These are phyloP conservation scores for Exophiala sideris DNA, from an alignment of 2,329 filamentous ascomycete species.

Conservation along the genomic window DNA sequence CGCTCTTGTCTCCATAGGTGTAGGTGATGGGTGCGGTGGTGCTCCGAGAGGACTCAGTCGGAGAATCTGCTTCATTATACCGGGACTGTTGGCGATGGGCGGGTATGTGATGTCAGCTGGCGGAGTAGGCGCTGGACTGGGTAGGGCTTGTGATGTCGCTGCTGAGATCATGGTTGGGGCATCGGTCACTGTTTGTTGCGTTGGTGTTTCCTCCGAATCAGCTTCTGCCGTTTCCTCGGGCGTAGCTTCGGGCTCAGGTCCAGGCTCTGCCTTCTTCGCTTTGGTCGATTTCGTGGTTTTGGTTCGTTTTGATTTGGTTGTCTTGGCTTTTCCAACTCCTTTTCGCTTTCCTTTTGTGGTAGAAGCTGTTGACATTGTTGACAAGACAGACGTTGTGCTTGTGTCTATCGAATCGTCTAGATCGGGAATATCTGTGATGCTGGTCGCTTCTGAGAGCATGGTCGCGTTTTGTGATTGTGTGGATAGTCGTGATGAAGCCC, in stretches of 20 bases:
- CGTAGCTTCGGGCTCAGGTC: constrained; percentile 34
- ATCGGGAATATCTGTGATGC: constrained; percentile 34
- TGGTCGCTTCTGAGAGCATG: constrained; percentile 42
- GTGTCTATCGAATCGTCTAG: constrained; percentile 55
- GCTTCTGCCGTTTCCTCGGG: constrained; percentile 2
- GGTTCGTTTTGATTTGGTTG: constrained; percentile 35
- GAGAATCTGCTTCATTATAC: constrained; percentile 5
- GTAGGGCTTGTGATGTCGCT: constrained; percentile 32
- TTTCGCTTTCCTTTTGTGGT: constrained; percentile 47
- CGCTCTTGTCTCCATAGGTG: constrained; percentile 8
- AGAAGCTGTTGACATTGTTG: constrained; percentile 39
- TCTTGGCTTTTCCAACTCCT: constrained; percentile 36
- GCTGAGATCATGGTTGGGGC: constrained; percentile 37
- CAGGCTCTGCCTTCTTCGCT: constrained; percentile 28
- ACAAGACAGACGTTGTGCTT: constrained; percentile 49
- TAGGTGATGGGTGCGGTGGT: constrained; percentile 17
- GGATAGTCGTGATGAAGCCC: constrained; percentile 61
- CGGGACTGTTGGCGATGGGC: constrained; percentile 14
- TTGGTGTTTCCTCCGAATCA: neutral
- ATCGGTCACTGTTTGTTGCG: neutral
- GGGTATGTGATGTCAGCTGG: constrained; percentile 14
- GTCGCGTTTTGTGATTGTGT: constrained; percentile 46
- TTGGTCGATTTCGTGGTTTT: constrained; percentile 26
- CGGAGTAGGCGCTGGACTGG: constrained; percentile 6
- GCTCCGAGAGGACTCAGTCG: constrained; percentile 13